Base-by-base conservation (phyloP, 192 early-diverging fungal genomes). In the Bifiguratus adelaidae region DNA sequence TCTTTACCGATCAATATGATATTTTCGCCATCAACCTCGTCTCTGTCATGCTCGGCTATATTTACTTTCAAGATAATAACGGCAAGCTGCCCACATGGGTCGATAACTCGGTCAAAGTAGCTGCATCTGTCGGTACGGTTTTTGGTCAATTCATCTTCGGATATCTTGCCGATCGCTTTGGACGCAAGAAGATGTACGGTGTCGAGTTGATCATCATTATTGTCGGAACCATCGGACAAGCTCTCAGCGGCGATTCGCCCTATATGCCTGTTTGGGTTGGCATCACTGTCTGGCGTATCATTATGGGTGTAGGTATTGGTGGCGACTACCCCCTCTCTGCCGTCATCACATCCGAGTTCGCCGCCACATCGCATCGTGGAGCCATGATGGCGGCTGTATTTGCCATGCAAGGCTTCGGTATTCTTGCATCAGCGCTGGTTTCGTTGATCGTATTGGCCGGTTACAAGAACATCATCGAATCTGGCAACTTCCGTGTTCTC, bases 281-380 rank as follows among this genome's bases (percentile, higher is more conserved):
- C 48, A 71, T 93, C 11, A 71, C 89, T 53, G 76, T 85, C 43
- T 95, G 92, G 91, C 88, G 94, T 43, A 73, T 92, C 34, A 60
- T 97, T 50, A 74, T 92, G 29, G 94, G 94, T 55, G 65, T 95
- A 20, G 94, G 94, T 47, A 87, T 97, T 47, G 94, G 94, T 53
- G 91, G 91, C 41, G 94, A 97, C 60, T 97, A 97, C 64, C 94
- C 94, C 11, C 66, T 97, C 41, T 93, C 91, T 8, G 88, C 91
- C 21, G 84, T 88, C 48, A 97, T 97, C 48, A 90, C 89, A 22
- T 82, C 90, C 37, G 94, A 97, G 74, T 95, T 91, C 52, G 86
- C 94, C 35, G 82, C 81, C 20, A 75, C 81, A 24, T 67, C 77
- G 15, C 80, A 80, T 60, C 83, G 94, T 40, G 94, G 94, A 45